These are phyloP conservation scores for Yamadazyma triangularis DNA, from an alignment of 1,139 yeast genomes.

Conservation along the genomic window DNA sequence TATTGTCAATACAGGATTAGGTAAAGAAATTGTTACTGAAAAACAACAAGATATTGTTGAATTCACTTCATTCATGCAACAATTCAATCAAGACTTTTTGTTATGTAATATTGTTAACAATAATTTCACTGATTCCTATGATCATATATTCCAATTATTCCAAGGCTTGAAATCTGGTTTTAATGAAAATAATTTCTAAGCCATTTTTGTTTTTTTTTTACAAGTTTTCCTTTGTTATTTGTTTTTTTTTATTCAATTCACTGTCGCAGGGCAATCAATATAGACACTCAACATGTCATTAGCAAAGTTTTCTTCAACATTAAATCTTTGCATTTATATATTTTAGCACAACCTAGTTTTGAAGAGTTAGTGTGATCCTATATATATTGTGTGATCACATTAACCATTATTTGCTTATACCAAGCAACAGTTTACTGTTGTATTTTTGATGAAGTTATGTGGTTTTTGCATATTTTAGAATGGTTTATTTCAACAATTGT, in stretches of 20 bases:
- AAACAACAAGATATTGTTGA: conserved; percentile 21
- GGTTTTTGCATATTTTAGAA: not conserved
- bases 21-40: conserved; percentile 26
- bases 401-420: not conserved
- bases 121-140: conserved; percentile 56
- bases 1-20: conserved; percentile 38
- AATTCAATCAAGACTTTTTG: conserved; percentile 37
- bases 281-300: conserved; percentile 16
- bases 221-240: conserved; percentile 4
- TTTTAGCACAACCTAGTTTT: conserved; percentile 1
- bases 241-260: conserved; percentile 14
- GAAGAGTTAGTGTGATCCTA: no score
- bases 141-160: conserved; percentile 43
- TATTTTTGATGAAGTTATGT: not conserved
- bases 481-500: conserved; percentile 6
- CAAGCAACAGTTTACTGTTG: not conserved
- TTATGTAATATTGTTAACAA: conserved; percentile 90
- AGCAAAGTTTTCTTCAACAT: conserved; percentile 12
- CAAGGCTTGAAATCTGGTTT: conserved; percentile 17
- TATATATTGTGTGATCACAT: no score
- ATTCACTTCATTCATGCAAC: conserved; percentile 38
- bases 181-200: not conserved
- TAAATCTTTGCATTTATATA: conserved; percentile 3
- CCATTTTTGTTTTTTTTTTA: conserved; percentile 3
- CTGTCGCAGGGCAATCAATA: conserved; percentile 23